A percentile compares a stretch with the other conserved stretches of the same genome.
Evolutionary conservation across 345 rosid species (phyloP).

Genomic region (Nasturtium officinale): DNA sequence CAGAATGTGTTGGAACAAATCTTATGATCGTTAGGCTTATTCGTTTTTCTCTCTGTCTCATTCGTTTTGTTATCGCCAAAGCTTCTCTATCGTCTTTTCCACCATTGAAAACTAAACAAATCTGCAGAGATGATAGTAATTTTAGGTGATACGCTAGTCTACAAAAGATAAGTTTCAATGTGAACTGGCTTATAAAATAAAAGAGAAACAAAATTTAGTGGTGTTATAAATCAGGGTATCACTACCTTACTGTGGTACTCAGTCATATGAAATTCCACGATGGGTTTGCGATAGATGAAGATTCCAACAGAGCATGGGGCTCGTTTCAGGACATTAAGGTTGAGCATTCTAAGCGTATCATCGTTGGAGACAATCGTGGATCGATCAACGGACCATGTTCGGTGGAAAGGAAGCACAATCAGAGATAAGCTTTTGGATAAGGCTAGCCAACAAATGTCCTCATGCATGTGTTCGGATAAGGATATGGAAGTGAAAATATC

Average conservation of each 20-base stretch:
- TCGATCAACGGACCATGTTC: conserved; percentile 52
- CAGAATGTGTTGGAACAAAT: background rate
- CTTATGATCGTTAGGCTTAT: conserved; percentile 43
- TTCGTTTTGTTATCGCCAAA: conserved; percentile 39
- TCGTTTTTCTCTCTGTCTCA: conserved; percentile 21
- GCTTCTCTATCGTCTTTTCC: conserved; percentile 54
- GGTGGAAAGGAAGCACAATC: conserved; percentile 63
- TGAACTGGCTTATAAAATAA: background rate
- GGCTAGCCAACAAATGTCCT: conserved; percentile 60
- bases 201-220: background rate
- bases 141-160: background rate
- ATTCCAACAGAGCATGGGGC: conserved; percentile 73
- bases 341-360: conserved; percentile 40
- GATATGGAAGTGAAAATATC: conserved; percentile 42
- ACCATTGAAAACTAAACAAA: conserved; percentile 45
- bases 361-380: conserved; percentile 43
- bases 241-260: conserved; percentile 25
- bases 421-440: conserved; percentile 44
- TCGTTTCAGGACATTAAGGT: conserved; percentile 47
- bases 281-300: conserved; percentile 43
- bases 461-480: conserved; percentile 51
- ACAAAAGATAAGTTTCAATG: background rate
- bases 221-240: background rate
- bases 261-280: background rate
- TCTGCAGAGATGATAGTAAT: conserved; percentile 14